Percentiles rank a stretch among this genome's conserved stretches.
phyloP scores from a whole-genome alignment of 1,284 basidiomycete species.

The Pseudozyma sp. region DNA sequence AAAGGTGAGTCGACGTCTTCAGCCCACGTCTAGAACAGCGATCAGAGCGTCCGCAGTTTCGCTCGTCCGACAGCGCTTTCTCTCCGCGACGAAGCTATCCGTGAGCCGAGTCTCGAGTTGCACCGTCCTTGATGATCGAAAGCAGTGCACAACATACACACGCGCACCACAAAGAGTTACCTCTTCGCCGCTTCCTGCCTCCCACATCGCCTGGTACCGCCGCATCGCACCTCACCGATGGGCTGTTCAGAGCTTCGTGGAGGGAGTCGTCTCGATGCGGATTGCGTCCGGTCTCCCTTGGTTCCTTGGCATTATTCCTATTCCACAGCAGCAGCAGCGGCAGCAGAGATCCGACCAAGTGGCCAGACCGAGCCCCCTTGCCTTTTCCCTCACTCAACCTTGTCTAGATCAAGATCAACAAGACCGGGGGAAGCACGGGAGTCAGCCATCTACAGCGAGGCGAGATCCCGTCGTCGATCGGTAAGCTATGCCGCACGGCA shows the following conservation, averaged over 20 bases:
- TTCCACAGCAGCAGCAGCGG: constrained; percentile 18
- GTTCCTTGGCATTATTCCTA: constrained; percentile 2
- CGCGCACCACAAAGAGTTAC: constrained; percentile 34
- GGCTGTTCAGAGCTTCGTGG: constrained; percentile 15
- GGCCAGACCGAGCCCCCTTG: constrained; percentile 38
- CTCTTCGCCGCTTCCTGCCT: constrained; percentile 19
- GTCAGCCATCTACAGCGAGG: constrained; percentile 47
- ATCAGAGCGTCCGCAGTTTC: constrained; percentile 1
- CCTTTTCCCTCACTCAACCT: constrained; percentile 6
- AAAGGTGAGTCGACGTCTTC: constrained; percentile 43
- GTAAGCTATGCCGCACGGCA: constrained; percentile 37
- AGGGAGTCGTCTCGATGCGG: constrained; percentile 25
- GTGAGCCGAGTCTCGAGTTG: constrained; percentile 10
- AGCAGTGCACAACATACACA: constrained; percentile 20
- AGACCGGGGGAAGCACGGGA: constrained; percentile 38
- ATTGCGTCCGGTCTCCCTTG: constrained; percentile 11
- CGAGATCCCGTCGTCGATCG: constrained; percentile 51
- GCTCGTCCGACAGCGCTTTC: neutral
- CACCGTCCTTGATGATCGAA: constrained; percentile 40
- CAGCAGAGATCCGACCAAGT: constrained; percentile 28
- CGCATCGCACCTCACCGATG: constrained; percentile 32
- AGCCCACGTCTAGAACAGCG: constrained; percentile 12
- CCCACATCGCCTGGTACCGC: constrained; percentile 8
- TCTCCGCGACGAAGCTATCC: constrained; percentile 31
- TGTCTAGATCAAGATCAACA: constrained; percentile 32